Evolutionary conservation across 2,329 filamentous ascomycete species (phyloP), one percentile per base, ranked within the genome.

Genomic region (Penicillium oxalicum): DNA sequence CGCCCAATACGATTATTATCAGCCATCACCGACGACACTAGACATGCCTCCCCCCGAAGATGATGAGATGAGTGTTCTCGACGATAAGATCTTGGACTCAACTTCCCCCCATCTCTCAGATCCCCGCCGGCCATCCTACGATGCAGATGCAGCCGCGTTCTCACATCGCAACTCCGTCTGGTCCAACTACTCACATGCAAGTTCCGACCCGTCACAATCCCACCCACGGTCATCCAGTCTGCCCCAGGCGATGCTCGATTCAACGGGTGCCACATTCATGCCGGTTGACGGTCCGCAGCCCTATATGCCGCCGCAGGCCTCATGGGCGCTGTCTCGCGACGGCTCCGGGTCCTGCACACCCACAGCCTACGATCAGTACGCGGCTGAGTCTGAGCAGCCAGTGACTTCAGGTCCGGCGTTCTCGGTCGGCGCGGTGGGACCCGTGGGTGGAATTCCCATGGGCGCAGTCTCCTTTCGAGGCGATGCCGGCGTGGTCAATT

Each of bases 291-390:
- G 73, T 35, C 68, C 73, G 50, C 75, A 75, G 54, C 67, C 71
- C 53, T 62, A 62, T 49, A 51, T 61, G 9, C 59, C 70, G 49
- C 75, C 77, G 57, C 73, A 74, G 41, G 66, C 71, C 44, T 64
- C 74, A 53, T 91, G 87, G 86, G 74, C 82, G 43, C 77, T 84
- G 65, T 78, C 82, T 5, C 55, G 57, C 58, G 78, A 77, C 44
- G 76, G 74, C 59, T 87, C 86, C 26, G 86, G 82, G 45, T 81
- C 87, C 53, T 85, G 82, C 67, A 91, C 88, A 5, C 86, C 87
- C 12, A 81, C 89, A 52, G 83, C 82, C 45, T 87, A 88, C 61
- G 84, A 87, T 60, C 79, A 82, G 40, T 81, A 79, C 60, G 70
- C 74, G 32, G 68, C 73, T 35, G 75, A 79, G 41, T 76, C 75